Evolutionary conservation across 306 rosid species (phyloP).

Genomic region (Benincasa hispida): DNA sequence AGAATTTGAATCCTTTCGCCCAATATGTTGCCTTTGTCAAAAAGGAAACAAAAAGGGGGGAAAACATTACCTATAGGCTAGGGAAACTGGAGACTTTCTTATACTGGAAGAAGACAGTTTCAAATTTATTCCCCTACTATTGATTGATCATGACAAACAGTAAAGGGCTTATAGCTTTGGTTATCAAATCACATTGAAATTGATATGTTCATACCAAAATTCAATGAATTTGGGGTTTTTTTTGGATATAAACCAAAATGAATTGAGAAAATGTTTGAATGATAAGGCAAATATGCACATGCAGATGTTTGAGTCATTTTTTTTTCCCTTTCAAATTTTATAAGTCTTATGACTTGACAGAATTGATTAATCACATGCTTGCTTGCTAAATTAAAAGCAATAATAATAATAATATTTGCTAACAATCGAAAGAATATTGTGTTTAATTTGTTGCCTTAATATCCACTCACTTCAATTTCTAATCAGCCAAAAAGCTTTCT

Average conservation of each 20-base stretch:
- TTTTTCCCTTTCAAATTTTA: neutral
- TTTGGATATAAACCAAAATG: neutral
- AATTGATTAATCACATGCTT: neutral
- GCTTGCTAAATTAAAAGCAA: neutral
- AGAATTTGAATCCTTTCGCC: neutral
- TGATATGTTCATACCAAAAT: neutral
- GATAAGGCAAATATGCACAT: slow-evolving; percentile 2
- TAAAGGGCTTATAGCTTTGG: neutral
- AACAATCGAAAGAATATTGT: neutral
- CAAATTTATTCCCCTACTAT: neutral
- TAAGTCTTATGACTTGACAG: neutral
- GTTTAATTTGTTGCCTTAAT: neutral
- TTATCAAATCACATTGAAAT: slow-evolving; percentile 1
- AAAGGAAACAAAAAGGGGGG: neutral
- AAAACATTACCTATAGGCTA: neutral
- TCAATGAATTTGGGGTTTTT: neutral
- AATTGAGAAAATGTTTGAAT: neutral
- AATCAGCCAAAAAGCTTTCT: neutral
- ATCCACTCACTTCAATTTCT: neutral
- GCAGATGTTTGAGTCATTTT: neutral
- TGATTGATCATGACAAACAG: neutral
- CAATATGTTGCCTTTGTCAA: neutral
- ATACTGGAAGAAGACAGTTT: neutral
- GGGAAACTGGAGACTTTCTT: neutral
- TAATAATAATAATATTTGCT: neutral